phyloP scores from a whole-genome alignment of 768 basidiomycete genomes.

The Infundibulicybe gibba region DNA sequence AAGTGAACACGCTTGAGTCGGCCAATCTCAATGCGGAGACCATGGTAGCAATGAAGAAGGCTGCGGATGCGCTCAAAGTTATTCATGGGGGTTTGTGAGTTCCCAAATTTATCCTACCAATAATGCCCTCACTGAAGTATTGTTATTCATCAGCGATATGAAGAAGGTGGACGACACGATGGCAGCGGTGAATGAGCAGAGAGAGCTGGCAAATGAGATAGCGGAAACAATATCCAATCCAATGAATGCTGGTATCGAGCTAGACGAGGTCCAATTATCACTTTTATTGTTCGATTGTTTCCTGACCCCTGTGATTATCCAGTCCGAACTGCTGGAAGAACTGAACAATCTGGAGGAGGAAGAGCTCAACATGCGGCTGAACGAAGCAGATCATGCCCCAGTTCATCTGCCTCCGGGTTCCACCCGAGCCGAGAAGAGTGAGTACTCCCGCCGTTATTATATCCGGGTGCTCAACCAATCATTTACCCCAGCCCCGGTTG shows the following conservation, averaged over 20 bases:
- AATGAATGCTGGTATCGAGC: conserved; percentile 42
- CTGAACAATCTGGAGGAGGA: conserved; percentile 88
- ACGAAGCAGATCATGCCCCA: conserved; percentile 86
- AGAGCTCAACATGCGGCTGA: conserved; percentile 78
- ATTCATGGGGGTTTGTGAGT: conserved; percentile 91
- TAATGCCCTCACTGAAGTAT: neutral
- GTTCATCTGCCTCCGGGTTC: conserved; percentile 73
- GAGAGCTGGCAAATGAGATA: conserved; percentile 90
- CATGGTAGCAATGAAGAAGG: conserved; percentile 96
- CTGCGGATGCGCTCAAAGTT: conserved; percentile 79
- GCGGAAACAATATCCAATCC: conserved; percentile 84
- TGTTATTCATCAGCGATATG: conserved; percentile 50
- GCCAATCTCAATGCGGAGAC: conserved; percentile 98
- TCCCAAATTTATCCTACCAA: neutral
- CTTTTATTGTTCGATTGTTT: conserved; percentile 1
- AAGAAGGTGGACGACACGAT: conserved; percentile 91
- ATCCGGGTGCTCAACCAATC: no score
- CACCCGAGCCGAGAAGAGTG: conserved; percentile 45
- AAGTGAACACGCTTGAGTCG: conserved; percentile 95
- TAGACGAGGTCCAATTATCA: conserved; percentile 64
- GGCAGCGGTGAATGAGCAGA: conserved; percentile 84
- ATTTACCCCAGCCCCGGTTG: conserved; percentile 26
- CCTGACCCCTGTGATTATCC: conserved; percentile 9
- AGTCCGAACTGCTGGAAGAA: conserved; percentile 80
- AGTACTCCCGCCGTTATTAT: conserved; percentile 22